phyloP scores from a whole-genome alignment of 2,329 filamentous ascomycete genomes.

The Ophiostoma perfectum region DNA sequence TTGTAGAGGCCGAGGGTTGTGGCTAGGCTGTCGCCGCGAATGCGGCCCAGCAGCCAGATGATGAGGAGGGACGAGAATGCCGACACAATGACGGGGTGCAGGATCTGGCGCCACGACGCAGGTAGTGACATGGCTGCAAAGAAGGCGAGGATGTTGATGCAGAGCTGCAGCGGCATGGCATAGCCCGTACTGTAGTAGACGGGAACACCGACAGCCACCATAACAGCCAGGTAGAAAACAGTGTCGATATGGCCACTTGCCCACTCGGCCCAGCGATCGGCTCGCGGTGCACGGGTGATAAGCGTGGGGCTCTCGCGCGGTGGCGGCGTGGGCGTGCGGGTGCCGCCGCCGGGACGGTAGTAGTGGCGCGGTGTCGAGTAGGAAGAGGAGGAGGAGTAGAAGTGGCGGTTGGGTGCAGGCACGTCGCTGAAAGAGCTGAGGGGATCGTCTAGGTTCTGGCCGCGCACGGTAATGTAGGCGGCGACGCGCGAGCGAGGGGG shows the following conservation, averaged over 20 bases:
- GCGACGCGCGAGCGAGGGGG: conserved; percentile 25
- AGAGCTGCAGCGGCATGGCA: conserved; percentile 44
- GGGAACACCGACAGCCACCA: conserved; percentile 49
- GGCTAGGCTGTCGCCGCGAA: conserved; percentile 38
- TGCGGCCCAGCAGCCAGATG: conserved; percentile 49
- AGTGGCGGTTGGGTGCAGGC: conserved; percentile 26
- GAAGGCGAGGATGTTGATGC: conserved; percentile 49
- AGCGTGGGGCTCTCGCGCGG: conserved; percentile 38
- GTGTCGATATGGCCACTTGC: conserved; percentile 44
- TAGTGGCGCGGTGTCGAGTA: conserved; percentile 6
- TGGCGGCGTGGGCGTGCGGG: background rate
- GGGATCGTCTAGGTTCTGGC: conserved; percentile 27
- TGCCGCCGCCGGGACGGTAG: background rate
- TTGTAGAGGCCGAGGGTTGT: conserved; percentile 44
- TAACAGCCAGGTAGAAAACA: conserved; percentile 40
- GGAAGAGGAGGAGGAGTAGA: background rate
- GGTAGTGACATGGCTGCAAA: conserved; percentile 47
- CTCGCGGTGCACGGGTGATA: conserved; percentile 35
- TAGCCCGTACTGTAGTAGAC: conserved; percentile 51
- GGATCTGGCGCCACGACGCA: conserved; percentile 43
- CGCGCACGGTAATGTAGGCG: conserved; percentile 27
- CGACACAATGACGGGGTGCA: conserved; percentile 55
- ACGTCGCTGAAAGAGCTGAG: conserved; percentile 27
- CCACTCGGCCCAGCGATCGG: conserved; percentile 46
- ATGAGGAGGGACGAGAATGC: conserved; percentile 48